A percentile compares a stretch with the other conserved stretches of the same genome.
phyloP scores from a whole-genome alignment of 106 monocot species.

The Acanthochlamys bracteata region DNA sequence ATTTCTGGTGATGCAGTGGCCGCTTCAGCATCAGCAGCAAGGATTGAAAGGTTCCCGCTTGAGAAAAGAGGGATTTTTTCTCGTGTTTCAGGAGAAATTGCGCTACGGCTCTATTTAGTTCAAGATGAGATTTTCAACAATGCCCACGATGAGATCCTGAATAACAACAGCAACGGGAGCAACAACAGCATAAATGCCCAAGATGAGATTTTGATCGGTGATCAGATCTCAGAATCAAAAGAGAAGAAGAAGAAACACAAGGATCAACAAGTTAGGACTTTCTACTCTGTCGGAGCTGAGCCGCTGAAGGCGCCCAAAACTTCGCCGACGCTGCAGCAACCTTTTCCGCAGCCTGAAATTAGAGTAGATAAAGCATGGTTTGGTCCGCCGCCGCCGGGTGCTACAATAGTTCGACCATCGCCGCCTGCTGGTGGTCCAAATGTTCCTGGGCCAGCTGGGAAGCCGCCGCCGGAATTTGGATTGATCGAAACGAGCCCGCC shows the following conservation, averaged over 20 bases:
- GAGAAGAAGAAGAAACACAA: slow-evolving; percentile 21
- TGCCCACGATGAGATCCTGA: background rate
- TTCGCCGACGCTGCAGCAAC: slow-evolving; percentile 5
- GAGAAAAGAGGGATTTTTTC: slow-evolving; percentile 91
- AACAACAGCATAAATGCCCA: background rate
- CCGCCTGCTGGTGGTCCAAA: slow-evolving; percentile 6
- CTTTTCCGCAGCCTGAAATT: background rate
- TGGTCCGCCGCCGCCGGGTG: slow-evolving; percentile 7
- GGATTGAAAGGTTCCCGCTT: slow-evolving; percentile 50
- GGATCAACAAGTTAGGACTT: slow-evolving; percentile 9
- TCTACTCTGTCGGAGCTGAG: slow-evolving; percentile 25
- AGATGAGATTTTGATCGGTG: background rate
- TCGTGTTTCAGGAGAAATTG: slow-evolving; percentile 68
- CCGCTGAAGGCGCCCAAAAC: background rate
- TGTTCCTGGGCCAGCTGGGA: background rate
- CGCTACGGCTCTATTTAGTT: slow-evolving; percentile 38
- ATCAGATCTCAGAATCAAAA: background rate
- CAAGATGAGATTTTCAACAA: background rate
- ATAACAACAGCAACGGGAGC: background rate
- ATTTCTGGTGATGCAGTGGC: slow-evolving; percentile 55
- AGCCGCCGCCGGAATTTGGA: slow-evolving; percentile 32
- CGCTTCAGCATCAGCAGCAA: slow-evolving; percentile 21
- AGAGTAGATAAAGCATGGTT: background rate
- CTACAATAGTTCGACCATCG: background rate
- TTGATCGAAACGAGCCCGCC: slow-evolving; percentile 69